Evolutionary conservation across 176 grass and related monocot species (phyloP).

Genomic region (Hordeum marinum): DNA sequence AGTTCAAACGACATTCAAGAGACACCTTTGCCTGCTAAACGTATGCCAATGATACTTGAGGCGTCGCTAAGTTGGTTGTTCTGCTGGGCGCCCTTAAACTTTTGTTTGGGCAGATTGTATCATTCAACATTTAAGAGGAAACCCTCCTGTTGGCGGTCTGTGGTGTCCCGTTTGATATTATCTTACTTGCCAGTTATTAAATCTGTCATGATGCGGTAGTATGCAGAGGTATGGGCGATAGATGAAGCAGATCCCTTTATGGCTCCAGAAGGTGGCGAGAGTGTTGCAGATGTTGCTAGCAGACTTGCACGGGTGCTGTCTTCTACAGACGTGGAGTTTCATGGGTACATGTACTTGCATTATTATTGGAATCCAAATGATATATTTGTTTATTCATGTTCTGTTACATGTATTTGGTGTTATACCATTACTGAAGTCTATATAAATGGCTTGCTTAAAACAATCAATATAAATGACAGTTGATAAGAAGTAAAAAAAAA

Average conservation of each 20-base stretch:
- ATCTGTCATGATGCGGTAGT: constrained; percentile 41
- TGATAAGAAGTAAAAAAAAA: not conserved
- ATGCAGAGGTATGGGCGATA: constrained; percentile 76
- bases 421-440: not conserved
- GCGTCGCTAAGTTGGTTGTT: not conserved
- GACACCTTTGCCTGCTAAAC: not conserved
- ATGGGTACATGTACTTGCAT: constrained; percentile 41
- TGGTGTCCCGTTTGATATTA: not conserved
- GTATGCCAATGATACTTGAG: not conserved
- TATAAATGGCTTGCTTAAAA: not conserved
- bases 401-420: not conserved
- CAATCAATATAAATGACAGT: not conserved
- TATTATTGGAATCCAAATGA: not conserved
- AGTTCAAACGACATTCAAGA: not conserved
- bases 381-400: not conserved
- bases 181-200: constrained; percentile 8
- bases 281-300: constrained; percentile 71
- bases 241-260: constrained; percentile 69
- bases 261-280: constrained; percentile 74
- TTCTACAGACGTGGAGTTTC: constrained; percentile 41
- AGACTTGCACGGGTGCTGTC: constrained; percentile 49
- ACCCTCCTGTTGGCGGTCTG: not conserved
- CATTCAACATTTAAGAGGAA: not conserved
- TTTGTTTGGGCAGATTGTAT: not conserved
- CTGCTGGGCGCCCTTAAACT: not conserved